phyloP scores from a whole-genome alignment of 2,329 filamentous ascomycete species.

The Colletotrichum viniferum region DNA sequence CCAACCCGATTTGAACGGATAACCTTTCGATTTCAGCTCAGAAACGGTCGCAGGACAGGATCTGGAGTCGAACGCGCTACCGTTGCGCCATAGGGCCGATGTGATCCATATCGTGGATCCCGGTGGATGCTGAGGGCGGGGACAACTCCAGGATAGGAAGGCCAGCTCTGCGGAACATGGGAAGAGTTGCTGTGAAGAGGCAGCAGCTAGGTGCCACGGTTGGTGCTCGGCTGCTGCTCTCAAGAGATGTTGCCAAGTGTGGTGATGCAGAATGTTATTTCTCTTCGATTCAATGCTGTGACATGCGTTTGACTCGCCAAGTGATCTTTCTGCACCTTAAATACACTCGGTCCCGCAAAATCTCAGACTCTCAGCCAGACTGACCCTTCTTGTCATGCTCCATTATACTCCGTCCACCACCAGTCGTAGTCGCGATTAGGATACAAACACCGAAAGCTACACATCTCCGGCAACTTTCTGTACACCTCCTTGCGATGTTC shows the following conservation, averaged over 20 bases:
- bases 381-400: neutral
- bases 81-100: slow-evolving; percentile 7
- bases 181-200: neutral
- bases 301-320: neutral
- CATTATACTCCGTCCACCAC: neutral
- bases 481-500: neutral
- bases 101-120: neutral
- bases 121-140: neutral
- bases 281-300: neutral
- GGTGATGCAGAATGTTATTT: neutral
- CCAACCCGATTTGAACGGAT: slow-evolving; percentile 11
- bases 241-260: neutral
- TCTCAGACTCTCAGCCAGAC: neutral
- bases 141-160: neutral
- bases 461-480: neutral
- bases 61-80: slow-evolving; percentile 14
- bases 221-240: neutral
- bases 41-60: no score
- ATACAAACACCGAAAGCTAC: neutral
- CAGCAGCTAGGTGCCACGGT: neutral
- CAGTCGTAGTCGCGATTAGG: rapidly evolving
- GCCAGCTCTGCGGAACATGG: neutral
- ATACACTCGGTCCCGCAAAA: neutral
- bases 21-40: neutral
- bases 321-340: neutral